These are phyloP conservation scores for Hordeum vulgare DNA, from an alignment of 176 grass and related monocot species.

Conservation along the genomic window MorexV3_pseudomolecules_assembly NC_058519.1:172117317-172117816, in stretches of 20 bases:
- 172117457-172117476: not conserved
- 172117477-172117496: not conserved
- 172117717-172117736: constrained; percentile 18
- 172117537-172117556: not conserved
- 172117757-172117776: not conserved
- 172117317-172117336: not conserved
- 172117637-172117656: not conserved
- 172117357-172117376: not conserved
- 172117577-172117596: not conserved
- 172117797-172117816: constrained; percentile 6
- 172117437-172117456: not conserved
- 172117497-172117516: not conserved
- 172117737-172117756: constrained; percentile 18
- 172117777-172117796: not conserved
- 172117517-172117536: not conserved
- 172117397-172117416: not conserved
- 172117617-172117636: constrained; percentile 6
- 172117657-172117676: not conserved
- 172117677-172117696: constrained; percentile 37
- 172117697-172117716: constrained; percentile 5
- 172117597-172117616: not conserved
- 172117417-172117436: not conserved
- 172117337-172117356: not conserved
- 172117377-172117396: not conserved
- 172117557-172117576: not conserved